Percentiles rank a stretch among this genome's conserved stretches.
Evolutionary conservation across 345 rosid genomes (phyloP).

Genomic region (Acer yangbiense): DNA sequence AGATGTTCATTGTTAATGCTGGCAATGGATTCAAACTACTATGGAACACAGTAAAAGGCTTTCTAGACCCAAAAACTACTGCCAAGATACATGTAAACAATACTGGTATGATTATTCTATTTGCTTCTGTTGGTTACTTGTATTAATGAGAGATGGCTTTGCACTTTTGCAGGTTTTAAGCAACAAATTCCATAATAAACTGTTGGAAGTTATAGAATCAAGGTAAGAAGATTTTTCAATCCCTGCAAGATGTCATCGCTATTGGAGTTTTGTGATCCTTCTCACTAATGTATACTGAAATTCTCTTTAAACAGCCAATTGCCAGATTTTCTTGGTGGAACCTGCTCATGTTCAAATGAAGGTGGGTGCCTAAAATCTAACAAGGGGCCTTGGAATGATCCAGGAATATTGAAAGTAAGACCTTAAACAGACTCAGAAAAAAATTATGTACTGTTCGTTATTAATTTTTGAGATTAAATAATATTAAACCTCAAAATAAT

Average conservation of each 20-base stretch:
- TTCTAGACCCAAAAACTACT: slow-evolving; percentile 92
- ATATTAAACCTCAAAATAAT: background rate
- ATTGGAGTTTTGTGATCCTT: slow-evolving; percentile 6
- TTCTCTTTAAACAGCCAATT: slow-evolving; percentile 66
- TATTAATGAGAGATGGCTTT: slow-evolving; percentile 27
- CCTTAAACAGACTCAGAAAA: slow-evolving; percentile 13
- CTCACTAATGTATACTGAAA: slow-evolving; percentile 15
- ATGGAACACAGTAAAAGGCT: slow-evolving; percentile 86
- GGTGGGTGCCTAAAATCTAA: slow-evolving; percentile 85
- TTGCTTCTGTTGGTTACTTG: slow-evolving; percentile 13
- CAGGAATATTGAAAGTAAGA: slow-evolving; percentile 81
- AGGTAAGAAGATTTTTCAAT: slow-evolving; percentile 47
- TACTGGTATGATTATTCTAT: slow-evolving; percentile 1
- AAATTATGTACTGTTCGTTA: slow-evolving; percentile 5
- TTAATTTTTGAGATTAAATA: background rate
- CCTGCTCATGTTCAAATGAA: slow-evolving; percentile 69
- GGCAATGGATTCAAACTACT: slow-evolving; percentile 83
- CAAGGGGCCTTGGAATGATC: slow-evolving; percentile 94
- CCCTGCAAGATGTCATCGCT: background rate
- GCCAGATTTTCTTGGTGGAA: slow-evolving; percentile 96
- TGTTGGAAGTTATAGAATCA: slow-evolving; percentile 79
- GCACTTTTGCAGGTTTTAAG: slow-evolving; percentile 70
- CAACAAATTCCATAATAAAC: slow-evolving; percentile 64
- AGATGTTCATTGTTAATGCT: slow-evolving; percentile 89
- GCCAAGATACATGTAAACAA: slow-evolving; percentile 77